Evolutionary conservation across 371 early-diverging fungal genomes (phyloP).

Genomic region (Entomophthora muscae): DNA sequence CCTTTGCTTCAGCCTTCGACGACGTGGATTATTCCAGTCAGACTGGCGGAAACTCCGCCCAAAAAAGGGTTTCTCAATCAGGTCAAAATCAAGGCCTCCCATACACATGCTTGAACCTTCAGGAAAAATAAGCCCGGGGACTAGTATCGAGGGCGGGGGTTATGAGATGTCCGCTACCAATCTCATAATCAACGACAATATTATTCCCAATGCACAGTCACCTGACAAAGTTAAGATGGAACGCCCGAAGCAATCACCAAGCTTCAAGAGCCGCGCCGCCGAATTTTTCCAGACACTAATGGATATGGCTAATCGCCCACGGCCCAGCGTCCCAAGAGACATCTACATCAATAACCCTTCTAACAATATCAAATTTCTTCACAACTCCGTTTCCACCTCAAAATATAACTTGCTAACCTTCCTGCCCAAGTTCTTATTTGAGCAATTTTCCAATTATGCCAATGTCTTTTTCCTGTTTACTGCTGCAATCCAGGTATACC

Average conservation of each 20-base stretch:
- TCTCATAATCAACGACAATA: neutral
- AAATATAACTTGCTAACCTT: conserved; percentile 84
- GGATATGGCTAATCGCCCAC: conserved; percentile 5
- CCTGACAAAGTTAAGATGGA: neutral
- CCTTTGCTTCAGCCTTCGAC: neutral
- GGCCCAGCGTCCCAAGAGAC: conserved; percentile 33
- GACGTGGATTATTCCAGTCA: conserved; percentile 1
- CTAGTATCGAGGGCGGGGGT: neutral
- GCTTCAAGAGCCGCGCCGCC: neutral
- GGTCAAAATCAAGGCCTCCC: neutral
- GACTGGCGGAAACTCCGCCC: neutral
- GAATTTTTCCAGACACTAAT: neutral
- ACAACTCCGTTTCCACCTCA: conserved; percentile 71
- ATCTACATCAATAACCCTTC: conserved; percentile 71
- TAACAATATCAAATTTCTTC: conserved; percentile 59
- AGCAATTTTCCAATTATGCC: conserved; percentile 87
- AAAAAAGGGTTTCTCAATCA: neutral
- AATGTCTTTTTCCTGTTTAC: conserved; percentile 92
- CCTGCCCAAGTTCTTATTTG: conserved; percentile 77
- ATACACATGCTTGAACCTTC: neutral
- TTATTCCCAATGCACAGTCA: neutral
- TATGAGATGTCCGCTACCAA: conserved; percentile 5
- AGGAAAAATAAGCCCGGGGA: neutral
- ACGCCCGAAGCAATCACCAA: neutral
- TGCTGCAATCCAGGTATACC: conserved; percentile 56